These are phyloP conservation scores for Petunia secreta DNA, from an alignment of 257 asterid species.

Conservation along the genomic window DNA sequence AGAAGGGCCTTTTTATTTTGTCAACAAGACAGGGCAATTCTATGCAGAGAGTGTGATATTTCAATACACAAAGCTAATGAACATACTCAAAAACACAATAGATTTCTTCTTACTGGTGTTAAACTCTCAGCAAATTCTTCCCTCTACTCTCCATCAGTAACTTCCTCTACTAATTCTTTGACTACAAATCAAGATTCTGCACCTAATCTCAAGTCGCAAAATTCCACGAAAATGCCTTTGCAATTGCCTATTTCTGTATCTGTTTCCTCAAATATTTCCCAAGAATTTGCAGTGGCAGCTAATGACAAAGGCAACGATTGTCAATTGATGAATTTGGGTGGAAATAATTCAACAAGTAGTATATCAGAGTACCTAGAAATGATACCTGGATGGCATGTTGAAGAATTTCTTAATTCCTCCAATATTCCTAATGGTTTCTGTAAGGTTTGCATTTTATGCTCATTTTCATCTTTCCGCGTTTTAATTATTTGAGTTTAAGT, in stretches of 20 bases:
- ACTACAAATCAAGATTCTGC: slow-evolving; percentile 36
- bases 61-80: slow-evolving; percentile 77
- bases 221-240: slow-evolving; percentile 29
- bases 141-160: slow-evolving; percentile 42
- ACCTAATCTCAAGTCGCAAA: slow-evolving; percentile 39
- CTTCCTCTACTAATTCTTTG: slow-evolving; percentile 22
- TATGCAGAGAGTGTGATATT: slow-evolving; percentile 80
- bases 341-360: slow-evolving; percentile 48
- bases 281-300: slow-evolving; percentile 27
- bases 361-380: slow-evolving; percentile 81
- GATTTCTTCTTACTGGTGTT: slow-evolving; percentile 81
- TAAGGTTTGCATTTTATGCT: slow-evolving; percentile 51
- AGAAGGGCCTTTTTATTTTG: slow-evolving; percentile 87
- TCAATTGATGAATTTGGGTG: slow-evolving; percentile 34
- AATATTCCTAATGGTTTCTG: slow-evolving; percentile 45
- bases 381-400: slow-evolving; percentile 92
- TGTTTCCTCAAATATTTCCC: slow-evolving; percentile 29
- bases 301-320: slow-evolving; percentile 13
- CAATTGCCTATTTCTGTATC: neutral
- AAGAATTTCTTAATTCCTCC: slow-evolving; percentile 72
- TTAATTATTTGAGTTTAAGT: too few relatives aligned
- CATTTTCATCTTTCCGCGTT: neutral
- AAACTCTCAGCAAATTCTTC: slow-evolving; percentile 58
- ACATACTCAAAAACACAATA: slow-evolving; percentile 70
- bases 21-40: slow-evolving; percentile 87